Evolutionary conservation across 352 stramenopile genomes (phyloP).

Genomic region (Pythium brassicae): DNA sequence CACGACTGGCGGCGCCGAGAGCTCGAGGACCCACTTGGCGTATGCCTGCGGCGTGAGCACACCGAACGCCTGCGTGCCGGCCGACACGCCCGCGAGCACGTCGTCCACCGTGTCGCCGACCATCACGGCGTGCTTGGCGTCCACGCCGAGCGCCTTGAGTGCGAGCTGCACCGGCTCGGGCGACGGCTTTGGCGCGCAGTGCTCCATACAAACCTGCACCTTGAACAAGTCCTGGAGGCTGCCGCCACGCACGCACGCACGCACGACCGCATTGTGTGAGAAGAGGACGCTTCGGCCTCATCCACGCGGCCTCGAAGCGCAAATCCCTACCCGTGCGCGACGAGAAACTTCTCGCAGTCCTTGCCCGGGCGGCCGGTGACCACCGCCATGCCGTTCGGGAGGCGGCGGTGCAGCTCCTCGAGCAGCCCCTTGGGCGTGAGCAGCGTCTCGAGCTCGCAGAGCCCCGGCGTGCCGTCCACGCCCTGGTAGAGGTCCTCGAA

Average conservation of each 20-base stretch:
- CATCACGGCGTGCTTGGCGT: slow-evolving; percentile 79
- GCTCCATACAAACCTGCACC: slow-evolving; percentile 94
- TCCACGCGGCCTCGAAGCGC: too few species aligned
- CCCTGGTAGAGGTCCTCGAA: slow-evolving; percentile 97
- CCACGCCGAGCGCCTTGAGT: slow-evolving; percentile 81
- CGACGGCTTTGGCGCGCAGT: slow-evolving; percentile 92
- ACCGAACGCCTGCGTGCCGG: slow-evolving; percentile 66
- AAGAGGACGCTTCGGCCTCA: too few species aligned
- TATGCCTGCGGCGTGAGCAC: slow-evolving; percentile 87
- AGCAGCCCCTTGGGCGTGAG: slow-evolving; percentile 86
- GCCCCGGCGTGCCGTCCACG: slow-evolving; percentile 42
- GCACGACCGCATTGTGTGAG: too few species aligned
- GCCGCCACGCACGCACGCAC: not conserved
- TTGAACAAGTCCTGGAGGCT: slow-evolving; percentile 88
- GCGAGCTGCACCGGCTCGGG: slow-evolving; percentile 85
- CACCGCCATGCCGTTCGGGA: slow-evolving; percentile 86
- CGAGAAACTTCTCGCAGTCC: slow-evolving; percentile 94
- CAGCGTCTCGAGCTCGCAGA: slow-evolving; percentile 91
- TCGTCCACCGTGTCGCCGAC: slow-evolving; percentile 97
- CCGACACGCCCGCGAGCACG: slow-evolving; percentile 80
- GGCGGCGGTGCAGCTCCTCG: slow-evolving; percentile 70
- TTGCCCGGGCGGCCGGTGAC: slow-evolving; percentile 91
- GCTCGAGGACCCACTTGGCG: slow-evolving; percentile 67
- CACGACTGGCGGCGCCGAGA: slow-evolving; percentile 40
- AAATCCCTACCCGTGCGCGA: slow-evolving; percentile 57